Conservation (phyloP, 345 rosid genomes). For the Brassica cretica region DNA sequence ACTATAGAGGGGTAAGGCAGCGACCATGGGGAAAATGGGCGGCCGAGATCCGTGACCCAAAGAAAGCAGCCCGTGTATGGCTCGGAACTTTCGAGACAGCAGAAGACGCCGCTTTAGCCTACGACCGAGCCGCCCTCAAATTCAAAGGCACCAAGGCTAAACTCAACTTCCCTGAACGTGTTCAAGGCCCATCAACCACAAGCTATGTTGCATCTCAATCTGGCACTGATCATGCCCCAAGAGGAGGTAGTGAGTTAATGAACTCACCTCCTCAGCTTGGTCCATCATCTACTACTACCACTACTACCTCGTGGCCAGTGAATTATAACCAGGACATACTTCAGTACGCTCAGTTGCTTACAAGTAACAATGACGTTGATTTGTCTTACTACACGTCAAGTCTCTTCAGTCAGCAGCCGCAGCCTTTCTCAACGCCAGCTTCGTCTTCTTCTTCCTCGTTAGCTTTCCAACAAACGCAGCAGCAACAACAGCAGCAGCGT, state of each 20-base stretch:
- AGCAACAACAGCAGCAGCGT: not conserved
- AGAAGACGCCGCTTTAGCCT: conserved; percentile 91
- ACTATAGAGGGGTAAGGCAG: conserved; percentile 93
- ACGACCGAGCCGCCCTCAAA: conserved; percentile 83
- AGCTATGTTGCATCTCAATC: conserved; percentile 22
- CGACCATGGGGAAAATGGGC: conserved; percentile 99
- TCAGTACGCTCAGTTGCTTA: conserved; percentile 76
- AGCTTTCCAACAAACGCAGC: conserved; percentile 6
- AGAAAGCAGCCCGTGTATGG: conserved; percentile 81
- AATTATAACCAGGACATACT: conserved; percentile 61
- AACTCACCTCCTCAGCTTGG: conserved; percentile 4
- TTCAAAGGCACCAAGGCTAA: conserved; percentile 96
- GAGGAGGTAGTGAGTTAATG: conserved; percentile 18
- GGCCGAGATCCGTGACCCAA: conserved; percentile 86
- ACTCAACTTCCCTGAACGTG: conserved; percentile 87
- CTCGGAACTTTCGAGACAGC: conserved; percentile 90
- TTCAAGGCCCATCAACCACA: conserved; percentile 55
- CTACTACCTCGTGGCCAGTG: conserved; percentile 30
- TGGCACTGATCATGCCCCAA: not conserved
- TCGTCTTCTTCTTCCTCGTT: conserved; percentile 45
- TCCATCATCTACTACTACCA: conserved; percentile 23
- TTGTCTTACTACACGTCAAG: conserved; percentile 58
- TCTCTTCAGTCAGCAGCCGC: conserved; percentile 48
- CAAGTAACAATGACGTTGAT: conserved; percentile 63
- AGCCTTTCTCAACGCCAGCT: conserved; percentile 42